Evolutionary conservation across 306 rosid species (phyloP).

Genomic region (Fragaria iinumae): DNA sequence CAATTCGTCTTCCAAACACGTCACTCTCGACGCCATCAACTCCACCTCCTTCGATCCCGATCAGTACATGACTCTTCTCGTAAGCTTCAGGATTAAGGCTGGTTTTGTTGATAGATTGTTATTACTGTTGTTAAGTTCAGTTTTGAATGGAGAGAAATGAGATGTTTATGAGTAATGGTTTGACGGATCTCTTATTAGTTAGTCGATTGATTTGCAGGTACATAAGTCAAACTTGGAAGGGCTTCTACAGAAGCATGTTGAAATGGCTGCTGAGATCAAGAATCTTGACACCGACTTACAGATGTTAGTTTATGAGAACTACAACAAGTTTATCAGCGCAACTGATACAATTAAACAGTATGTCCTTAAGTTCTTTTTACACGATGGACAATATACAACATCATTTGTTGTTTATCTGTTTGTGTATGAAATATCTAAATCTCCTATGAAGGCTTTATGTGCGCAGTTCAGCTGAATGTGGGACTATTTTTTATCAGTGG

Average conservation of each 20-base stretch:
- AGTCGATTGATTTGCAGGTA: constrained; percentile 35
- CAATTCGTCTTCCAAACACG: constrained; percentile 33
- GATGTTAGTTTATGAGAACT: constrained; percentile 91
- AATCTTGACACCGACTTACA: constrained; percentile 95
- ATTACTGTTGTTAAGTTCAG: neutral
- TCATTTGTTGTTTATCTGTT: neutral
- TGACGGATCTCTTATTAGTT: neutral
- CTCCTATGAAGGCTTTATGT: neutral
- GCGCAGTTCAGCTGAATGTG: neutral
- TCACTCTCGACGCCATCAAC: constrained; percentile 77
- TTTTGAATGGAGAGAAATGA: neutral
- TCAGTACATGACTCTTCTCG: constrained; percentile 83
- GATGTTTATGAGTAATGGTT: neutral
- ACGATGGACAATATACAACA: neutral
- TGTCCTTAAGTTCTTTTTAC: neutral
- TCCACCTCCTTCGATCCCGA: constrained; percentile 74
- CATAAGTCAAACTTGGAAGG: constrained; percentile 76
- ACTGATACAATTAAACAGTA: constrained; percentile 89
- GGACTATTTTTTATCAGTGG: neutral
- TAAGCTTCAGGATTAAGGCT: constrained; percentile 3
- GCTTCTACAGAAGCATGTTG: constrained; percentile 72
- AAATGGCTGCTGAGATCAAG: constrained; percentile 96
- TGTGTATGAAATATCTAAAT: neutral
- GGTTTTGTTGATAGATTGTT: neutral
- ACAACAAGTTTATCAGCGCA: constrained; percentile 86